These are phyloP conservation scores for Phaeosphaeria sp. DNA, from an alignment of 2,329 filamentous ascomycete species.

Conservation along the genomic window DNA sequence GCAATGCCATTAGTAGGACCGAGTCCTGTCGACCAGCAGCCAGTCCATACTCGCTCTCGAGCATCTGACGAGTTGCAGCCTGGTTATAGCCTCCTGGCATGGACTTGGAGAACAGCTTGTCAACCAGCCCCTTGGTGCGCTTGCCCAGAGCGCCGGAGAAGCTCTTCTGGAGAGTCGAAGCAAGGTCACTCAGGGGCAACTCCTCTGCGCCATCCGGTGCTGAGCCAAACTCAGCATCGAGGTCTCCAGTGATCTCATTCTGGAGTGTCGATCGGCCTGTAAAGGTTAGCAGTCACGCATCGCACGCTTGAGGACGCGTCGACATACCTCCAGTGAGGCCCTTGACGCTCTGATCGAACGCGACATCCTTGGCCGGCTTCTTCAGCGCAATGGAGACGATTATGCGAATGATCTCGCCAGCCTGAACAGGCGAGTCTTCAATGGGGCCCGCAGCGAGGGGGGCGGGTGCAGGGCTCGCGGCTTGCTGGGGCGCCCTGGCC, in stretches of 20 bases:
- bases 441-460: slow-evolving; percentile 3
- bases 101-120: slow-evolving; percentile 14
- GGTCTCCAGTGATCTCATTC: slow-evolving; percentile 55
- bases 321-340: slow-evolving; percentile 25
- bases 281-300: neutral
- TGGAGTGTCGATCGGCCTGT: slow-evolving; percentile 52
- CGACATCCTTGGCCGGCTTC: slow-evolving; percentile 32
- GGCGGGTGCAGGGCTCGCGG: slow-evolving; percentile 2
- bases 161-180: slow-evolving; percentile 32
- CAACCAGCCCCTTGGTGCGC: slow-evolving; percentile 18
- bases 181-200: slow-evolving; percentile 43
- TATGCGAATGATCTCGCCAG: slow-evolving; percentile 29
- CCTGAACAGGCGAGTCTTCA: slow-evolving; percentile 20
- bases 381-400: slow-evolving; percentile 43
- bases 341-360: slow-evolving; percentile 40
- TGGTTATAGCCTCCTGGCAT: slow-evolving; percentile 20
- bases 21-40: slow-evolving; percentile 16
- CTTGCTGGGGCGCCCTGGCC: neutral
- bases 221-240: slow-evolving; percentile 50
- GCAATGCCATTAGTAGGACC: slow-evolving; percentile 14
- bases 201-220: slow-evolving; percentile 52
- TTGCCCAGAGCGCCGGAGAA: slow-evolving; percentile 44
- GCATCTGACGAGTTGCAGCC: slow-evolving; percentile 9
- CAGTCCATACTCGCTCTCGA: slow-evolving; percentile 15
- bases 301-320: neutral